phyloP scores from a whole-genome alignment of 2,329 filamentous ascomycete species.

The Fusarium pilosicola region DNA sequence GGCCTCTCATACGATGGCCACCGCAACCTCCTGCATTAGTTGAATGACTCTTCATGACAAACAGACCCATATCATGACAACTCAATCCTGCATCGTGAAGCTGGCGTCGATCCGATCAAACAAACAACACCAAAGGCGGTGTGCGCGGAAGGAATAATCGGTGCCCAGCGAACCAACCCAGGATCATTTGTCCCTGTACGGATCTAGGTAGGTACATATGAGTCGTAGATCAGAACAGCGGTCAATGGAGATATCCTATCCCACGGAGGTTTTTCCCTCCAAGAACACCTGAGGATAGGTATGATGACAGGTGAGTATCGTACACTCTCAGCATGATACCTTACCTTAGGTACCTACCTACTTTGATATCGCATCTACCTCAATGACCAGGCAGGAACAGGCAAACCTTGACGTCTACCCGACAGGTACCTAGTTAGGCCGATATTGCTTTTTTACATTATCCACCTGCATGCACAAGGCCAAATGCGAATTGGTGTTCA shows the following conservation, averaged over 20 bases:
- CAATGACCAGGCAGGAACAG: slow-evolving; percentile 6
- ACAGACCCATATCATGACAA: slow-evolving; percentile 24
- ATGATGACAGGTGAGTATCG: neutral
- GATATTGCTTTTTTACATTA: slow-evolving; percentile 11
- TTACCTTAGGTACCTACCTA: neutral
- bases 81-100: slow-evolving; percentile 22
- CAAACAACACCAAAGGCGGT: slow-evolving; percentile 24
- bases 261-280: neutral
- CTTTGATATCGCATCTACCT: neutral
- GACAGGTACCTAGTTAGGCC: neutral
- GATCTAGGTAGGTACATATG: neutral
- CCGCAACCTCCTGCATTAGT: slow-evolving; percentile 3
- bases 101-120: slow-evolving; percentile 21
- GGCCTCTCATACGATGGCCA: slow-evolving; percentile 13
- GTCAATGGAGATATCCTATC: slow-evolving; percentile 10
- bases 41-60: slow-evolving; percentile 13
- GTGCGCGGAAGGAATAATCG: slow-evolving; percentile 17
- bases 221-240: slow-evolving; percentile 27
- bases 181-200: slow-evolving; percentile 22
- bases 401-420: slow-evolving; percentile 16
- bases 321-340: neutral
- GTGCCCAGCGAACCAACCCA: slow-evolving; percentile 17
- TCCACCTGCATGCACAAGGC: neutral
- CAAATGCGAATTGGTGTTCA: neutral
- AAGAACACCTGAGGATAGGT: neutral